Evolutionary conservation across 805 yeast species (phyloP).

Genomic region (Lipomyces orientalis): DNA sequence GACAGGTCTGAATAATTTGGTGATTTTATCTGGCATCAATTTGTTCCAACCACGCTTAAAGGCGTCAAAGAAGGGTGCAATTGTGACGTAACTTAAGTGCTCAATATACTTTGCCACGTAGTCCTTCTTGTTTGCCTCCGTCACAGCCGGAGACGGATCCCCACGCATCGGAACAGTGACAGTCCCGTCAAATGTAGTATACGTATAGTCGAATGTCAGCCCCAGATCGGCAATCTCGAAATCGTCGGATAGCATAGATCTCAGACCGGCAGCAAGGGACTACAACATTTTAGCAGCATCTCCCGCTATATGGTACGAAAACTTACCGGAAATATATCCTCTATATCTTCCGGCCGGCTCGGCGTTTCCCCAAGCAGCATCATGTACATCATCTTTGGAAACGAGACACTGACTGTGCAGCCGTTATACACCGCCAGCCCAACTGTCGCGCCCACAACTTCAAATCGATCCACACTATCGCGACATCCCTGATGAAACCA

Average conservation of each 20-base stretch:
- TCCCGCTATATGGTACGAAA: background rate
- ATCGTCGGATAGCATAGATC: constrained; percentile 16
- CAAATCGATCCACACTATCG: constrained; percentile 36
- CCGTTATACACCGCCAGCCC: constrained; percentile 45
- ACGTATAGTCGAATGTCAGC: constrained; percentile 36
- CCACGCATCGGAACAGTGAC: constrained; percentile 17
- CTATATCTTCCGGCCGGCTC: constrained; percentile 25
- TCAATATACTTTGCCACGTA: constrained; percentile 34
- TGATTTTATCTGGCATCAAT: constrained; percentile 31
- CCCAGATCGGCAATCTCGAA: constrained; percentile 29
- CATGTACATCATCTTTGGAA: constrained; percentile 41
- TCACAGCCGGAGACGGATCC: constrained; percentile 26
- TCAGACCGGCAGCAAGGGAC: constrained; percentile 27
- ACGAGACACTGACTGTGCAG: constrained; percentile 40
- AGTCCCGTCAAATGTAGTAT: constrained; percentile 18
- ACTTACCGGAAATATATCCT: constrained; percentile 39
- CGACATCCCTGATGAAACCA: constrained; percentile 41
- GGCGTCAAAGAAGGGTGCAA: constrained; percentile 31
- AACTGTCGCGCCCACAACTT: constrained; percentile 40
- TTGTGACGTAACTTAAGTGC: constrained; percentile 17
- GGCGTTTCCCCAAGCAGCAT: constrained; percentile 13
- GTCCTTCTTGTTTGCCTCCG: constrained; percentile 21
- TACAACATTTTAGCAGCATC: background rate
- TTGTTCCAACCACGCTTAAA: constrained; percentile 39
- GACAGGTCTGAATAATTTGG: constrained; percentile 25